Base-by-base conservation (phyloP, 768 basidiomycete species). In the Inosperma sp. region DNA sequence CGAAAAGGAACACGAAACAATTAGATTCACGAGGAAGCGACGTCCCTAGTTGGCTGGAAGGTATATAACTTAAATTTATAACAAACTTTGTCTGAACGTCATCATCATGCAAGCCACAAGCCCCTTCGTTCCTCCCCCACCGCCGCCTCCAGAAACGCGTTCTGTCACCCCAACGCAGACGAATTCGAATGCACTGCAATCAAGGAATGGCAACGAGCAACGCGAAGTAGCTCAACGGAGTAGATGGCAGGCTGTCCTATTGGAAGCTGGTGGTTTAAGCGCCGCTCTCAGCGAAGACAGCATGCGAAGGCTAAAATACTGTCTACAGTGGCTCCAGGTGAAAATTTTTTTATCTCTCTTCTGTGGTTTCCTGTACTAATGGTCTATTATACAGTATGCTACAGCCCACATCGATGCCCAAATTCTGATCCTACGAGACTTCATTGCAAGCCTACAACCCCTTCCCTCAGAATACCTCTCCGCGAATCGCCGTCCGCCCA, bases 261-360 rank as follows among this genome's bases (percentile, higher is more conserved):
- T 86, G 19, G 92, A 94, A 67, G 92, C 90, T 2, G 90, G 92
- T 12, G 92, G 92, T 0, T 73, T 95, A 27, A 80, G 90, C 51
- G 90, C 88, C 0, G 92, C 93, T 7, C 73, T 94, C 26, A 92
- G 90, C 65, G 91, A 93, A 55, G 93, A 94, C 66, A 92, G 84
- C 60, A 88, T 95, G 86, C 75, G 88, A 49, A 74, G 87, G 47
- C 67, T 95, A 33, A 83, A 83, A 63, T 94, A 93, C 62, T 92
- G 88, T 67, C 64, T 95, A 23, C 81, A 89, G 51, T 94, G 91
- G 90, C 72, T 95, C 14, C 85, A 88, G 74, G 89, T 90, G 22
- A 19, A 80, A 72, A 4, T 17, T 35, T 43, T 41, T 35, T 25
- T 21, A 33, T 29, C 22, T n/a, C 23, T 56, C 23, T 46, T 41